Evolutionary conservation across 108 stramenopile species (phyloP), one percentile per base, ranked within the genome.

Genomic region (Aureococcus anophagefferens): DNA sequence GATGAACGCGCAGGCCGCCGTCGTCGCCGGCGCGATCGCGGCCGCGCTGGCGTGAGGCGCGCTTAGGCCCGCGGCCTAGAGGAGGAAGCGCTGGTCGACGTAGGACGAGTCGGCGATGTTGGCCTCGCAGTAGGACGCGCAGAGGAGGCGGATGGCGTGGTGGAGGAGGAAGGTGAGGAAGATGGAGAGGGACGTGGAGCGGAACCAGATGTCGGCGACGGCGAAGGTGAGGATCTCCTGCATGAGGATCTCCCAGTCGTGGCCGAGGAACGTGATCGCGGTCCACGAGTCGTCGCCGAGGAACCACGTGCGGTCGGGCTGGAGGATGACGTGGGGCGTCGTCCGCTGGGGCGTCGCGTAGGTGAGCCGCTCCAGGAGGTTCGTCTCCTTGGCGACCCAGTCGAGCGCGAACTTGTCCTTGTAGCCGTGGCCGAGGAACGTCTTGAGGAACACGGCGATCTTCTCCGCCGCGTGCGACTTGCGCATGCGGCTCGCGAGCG

Each of bases 191-290:
- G 76, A 67, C 16, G 87, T 63, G 72, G 80, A 73, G 59, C 71
- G 74, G 37, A 88, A 88, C 70, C 76, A 79, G 65, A 89, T 71
- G 73, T 89, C 85, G 35, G 77, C 75, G 36, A 76, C 62, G 40
- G 86, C 80, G 75, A 85, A 89, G 4, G 84, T 74, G 30, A 87
- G 74, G 37, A 89, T 75, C 34, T 90, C 84, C 35, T 89, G 84
- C 18, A 89, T 51, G 7, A 88, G 68, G 11, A 90, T 72, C 62
- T 90, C 86, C 30, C 73, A 33, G 67, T 89, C 89, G 45, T 72
- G 74, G 29, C 89, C 90, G 16, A 87, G 77, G 35, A 90, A 86
- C 28, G 80, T 72, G 11, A 76, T 71, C 16, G 45, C 68, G 30
- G 85, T 68, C 73, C 80, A 89, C 28, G 68, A 62, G 72, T 79